Base-by-base conservation (phyloP, 148 eudicot species). In the Vaccinium macrocarpon region DNA sequence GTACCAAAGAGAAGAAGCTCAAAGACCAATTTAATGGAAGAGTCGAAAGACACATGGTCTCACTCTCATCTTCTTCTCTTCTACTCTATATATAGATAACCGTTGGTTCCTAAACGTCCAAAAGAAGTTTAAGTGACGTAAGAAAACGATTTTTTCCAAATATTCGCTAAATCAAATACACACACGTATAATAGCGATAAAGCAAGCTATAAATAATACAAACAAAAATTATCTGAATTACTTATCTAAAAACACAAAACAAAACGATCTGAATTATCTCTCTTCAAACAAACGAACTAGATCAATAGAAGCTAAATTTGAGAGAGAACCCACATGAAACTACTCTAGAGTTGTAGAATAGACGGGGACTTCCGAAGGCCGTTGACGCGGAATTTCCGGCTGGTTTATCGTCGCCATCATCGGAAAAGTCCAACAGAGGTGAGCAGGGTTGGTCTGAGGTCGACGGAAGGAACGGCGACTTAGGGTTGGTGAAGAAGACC, bases 371-470 rank as follows among this genome's bases (percentile, higher is more conserved):
- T 49, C 66, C 84, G 55, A 80, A 51, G 51, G 82, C 52, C 42
- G 89, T 49, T 21, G 86, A 81, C 56, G 81, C 3, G 11, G 61
- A 46, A 78, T 81, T 84, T 11, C 82, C 81, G 76, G 76, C 80
- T 21, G 49, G 27, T 18, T 81, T 78, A 14, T 86, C 88, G 68
- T 90, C 86, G 79, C 80, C 78, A 70, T 84, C 89, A 25, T 92
- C 94, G 21, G 90, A 61, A 68, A 90, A 90, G 1, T 90, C 87
- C 98, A 97, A 94, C 12, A 90, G 90, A 35, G 96, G 93, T 16
- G 99, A 92, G 81, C 81, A 90, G 29, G 99, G 93, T 70, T 90
- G 98, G 52, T 93, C 92, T 13, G 92, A 83, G n/a, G 88, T 74
- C 4, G 90, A 82, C 52, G 88, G 46, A 2, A 71, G 72, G 55